Base-by-base conservation (phyloP, 257 asterid species). In the Orobanche coerulescens region DNA sequence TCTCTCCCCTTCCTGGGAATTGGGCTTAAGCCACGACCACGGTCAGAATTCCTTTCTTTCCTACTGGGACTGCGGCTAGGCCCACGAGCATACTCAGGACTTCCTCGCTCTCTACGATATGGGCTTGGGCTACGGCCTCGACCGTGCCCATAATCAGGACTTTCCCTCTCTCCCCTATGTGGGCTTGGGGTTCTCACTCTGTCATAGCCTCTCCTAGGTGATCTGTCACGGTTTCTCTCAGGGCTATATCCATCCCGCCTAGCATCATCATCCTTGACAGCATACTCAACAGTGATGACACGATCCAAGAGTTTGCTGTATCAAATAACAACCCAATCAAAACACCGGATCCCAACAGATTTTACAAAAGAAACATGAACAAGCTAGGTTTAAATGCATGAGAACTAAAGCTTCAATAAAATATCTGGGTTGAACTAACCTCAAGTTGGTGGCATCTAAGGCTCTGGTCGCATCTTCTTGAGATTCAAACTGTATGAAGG, bases 401-500 rank as follows among this genome's bases (percentile, higher is more conserved):
- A 5, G 40, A 26, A 1, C 18, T 39, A 11, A 52, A 59, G 58
- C 43, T 61, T 9, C 10, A 25, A 31, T 23, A 49, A 48, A 25
- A 50, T 20, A 33, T 61, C 12, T 13, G 15, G 30, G 8, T 40
- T 55, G 24, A 37, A 42, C 72, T 31, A 37, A 89, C 96, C 89
- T 89, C 84, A 80, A 42, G 73, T 89, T 74, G 18, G 92, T 86
- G 34, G 95, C 94, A 59, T 86, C 95, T 71, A 84, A 61, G 33
- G 97, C 95, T 74, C 68, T 82, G 28, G 88, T 77, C 34, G 94
- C 96, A 40, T 84, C 95, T 51, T 86, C 97, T 64, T 39, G 89
- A 4, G 77, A 4, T 74, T 86, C 95, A 63, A 49, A 89, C 67
- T 89, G 95, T 63, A 89, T 70, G 55, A 89, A 89, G 3, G 94